Conservation (phyloP, 495 filamentous ascomycete genomes). For the Annulohypoxylon moriforme region DNA sequence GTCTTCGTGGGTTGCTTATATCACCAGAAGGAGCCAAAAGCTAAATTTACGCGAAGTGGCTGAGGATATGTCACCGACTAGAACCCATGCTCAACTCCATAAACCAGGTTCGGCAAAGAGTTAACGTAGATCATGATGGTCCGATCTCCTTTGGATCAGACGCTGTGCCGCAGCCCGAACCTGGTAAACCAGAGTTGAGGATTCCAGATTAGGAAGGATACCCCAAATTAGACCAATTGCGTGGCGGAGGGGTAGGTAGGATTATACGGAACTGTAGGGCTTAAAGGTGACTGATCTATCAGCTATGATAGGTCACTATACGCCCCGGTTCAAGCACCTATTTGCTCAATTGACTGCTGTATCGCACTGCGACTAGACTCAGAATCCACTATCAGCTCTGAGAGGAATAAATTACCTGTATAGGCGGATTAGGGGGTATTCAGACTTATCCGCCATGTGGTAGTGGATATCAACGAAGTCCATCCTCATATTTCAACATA, state of each 20-base stretch:
- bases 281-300: not conserved
- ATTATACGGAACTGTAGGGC: not conserved
- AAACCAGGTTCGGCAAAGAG: not conserved
- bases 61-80: not conserved
- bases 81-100: not conserved
- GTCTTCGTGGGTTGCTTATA: not conserved
- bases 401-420: too few relatives aligned
- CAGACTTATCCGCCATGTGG: too few relatives aligned
- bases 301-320: not conserved
- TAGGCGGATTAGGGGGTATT: too few relatives aligned
- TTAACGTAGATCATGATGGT: constrained; percentile 17
- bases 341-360: too few relatives aligned
- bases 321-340: too few relatives aligned
- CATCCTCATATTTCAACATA: not conserved
- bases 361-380: too few relatives aligned
- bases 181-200: not conserved
- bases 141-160: not conserved
- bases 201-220: constrained; percentile 26
- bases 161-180: constrained; percentile 12
- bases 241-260: not conserved
- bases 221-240: constrained; percentile 6
- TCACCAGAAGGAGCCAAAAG: not conserved
- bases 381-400: too few relatives aligned
- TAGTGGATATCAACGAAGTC: not conserved
- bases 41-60: not conserved